These are phyloP conservation scores for Pseudogymnoascus sp. DNA, from an alignment of 2,329 filamentous ascomycete species.

Conservation along the genomic window DNA sequence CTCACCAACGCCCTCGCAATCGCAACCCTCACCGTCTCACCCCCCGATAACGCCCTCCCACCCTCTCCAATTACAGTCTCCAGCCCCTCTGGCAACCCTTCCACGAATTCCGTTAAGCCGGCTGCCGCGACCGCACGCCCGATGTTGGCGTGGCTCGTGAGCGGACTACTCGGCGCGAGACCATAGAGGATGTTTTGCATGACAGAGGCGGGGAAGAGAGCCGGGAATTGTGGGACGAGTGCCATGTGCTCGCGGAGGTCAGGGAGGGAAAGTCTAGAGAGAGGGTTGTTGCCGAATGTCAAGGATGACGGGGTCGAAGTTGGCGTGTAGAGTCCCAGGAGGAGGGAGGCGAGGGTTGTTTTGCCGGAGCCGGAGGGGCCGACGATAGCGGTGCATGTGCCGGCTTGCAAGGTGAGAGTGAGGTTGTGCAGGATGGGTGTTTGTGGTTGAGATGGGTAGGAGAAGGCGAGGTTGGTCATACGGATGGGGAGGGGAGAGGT, in stretches of 20 bases:
- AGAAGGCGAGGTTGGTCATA: constrained; percentile 44
- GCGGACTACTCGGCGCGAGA: constrained; percentile 53
- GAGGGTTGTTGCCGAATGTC: constrained; percentile 32
- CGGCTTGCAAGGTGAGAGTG: constrained; percentile 53
- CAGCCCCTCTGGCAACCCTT: constrained; percentile 59
- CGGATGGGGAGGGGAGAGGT: neutral
- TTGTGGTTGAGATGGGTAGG: constrained; percentile 55
- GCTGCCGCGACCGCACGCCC: constrained; percentile 45
- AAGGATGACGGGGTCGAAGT: constrained; percentile 30
- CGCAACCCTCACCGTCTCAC: constrained; percentile 69
- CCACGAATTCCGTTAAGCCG: constrained; percentile 51
- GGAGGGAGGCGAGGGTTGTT: constrained; percentile 69
- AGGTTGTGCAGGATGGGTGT: constrained; percentile 53
- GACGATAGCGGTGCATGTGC: constrained; percentile 69
- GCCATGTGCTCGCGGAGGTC: constrained; percentile 20
- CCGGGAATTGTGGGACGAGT: constrained; percentile 20
- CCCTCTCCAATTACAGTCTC: constrained; percentile 65
- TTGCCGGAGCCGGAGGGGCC: constrained; percentile 84
- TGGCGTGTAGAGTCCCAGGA: constrained; percentile 62
- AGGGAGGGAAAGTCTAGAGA: constrained; percentile 29
- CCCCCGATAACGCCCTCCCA: constrained; percentile 67
- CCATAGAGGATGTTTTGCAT: constrained; percentile 42
- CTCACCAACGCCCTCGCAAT: constrained; percentile 54
- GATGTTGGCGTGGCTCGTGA: constrained; percentile 33
- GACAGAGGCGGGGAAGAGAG: constrained; percentile 36